Evolutionary conservation across 1,139 yeast genomes (phyloP), one percentile per base, ranked within the genome.

Genomic region (Spencermartinsiella ligniputridi): DNA sequence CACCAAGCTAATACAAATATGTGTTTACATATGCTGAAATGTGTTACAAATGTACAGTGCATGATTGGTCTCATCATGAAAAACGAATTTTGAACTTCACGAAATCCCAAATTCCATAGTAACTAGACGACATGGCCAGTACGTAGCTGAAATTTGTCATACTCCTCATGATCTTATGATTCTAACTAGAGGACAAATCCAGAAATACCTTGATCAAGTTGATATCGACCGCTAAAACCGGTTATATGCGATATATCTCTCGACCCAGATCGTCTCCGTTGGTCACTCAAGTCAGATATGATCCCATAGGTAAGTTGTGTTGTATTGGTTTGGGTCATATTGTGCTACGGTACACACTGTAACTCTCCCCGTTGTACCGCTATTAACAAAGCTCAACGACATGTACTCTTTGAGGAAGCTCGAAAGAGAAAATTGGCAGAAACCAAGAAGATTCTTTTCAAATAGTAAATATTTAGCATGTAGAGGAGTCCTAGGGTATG

Each of bases 391-490:
- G 88, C 79, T 12, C 74, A 79, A 60, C 75, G 85, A 52, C 97
- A 89, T 68, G 96, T 94, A 45, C 72, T 92, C 52, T 92, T 92
- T 70, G 79, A 81, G 24, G 98, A 92, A 65, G 79, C 84, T 47
- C 85, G 86, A 65, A 88, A 87, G 74, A 79, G 98, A 67, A 80
- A 81, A 59, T 79, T 84, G 34, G 83, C 88, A 3, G 89, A 81
- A 55, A 63, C 68, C 40, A 74, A 59, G 44, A 75, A 62, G 46
- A 54, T 54, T n/a, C 54, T 60, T 39, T 61, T 56, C 52, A 54
- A 55, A 37, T 56, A 44, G n/a, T n/a, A n/a, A n/a, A n/a, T n/a
- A n/a, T n/a, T n/a, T n/a, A n/a, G n/a, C n/a, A n/a, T n/a, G n/a
- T n/a, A n/a, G n/a, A n/a, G n/a, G n/a, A n/a, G n/a, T n/a, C n/a